phyloP scores from a whole-genome alignment of 108 stramenopile species.

The Craspedostauros australis region DNA sequence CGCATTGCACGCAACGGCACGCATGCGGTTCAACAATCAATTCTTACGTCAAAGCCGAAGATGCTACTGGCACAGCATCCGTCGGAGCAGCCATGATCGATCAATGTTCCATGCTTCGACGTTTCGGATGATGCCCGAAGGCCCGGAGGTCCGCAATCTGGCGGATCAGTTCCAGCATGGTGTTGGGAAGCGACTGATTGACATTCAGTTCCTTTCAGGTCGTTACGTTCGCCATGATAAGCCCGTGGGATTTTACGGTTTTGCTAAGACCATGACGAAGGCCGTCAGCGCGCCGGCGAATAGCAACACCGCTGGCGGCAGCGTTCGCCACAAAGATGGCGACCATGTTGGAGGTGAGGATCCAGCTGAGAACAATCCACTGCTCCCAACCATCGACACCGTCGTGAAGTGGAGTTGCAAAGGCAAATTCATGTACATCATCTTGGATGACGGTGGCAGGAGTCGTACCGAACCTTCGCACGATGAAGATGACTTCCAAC shows the following conservation, averaged over 20 bases:
- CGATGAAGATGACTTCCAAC: slow-evolving; percentile 44
- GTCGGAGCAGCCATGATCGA: too few species aligned
- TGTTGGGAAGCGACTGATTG: slow-evolving; percentile 55
- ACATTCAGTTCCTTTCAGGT: slow-evolving; percentile 66
- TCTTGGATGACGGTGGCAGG: slow-evolving; percentile 44
- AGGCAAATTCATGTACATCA: slow-evolving; percentile 82
- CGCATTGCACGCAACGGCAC: too few species aligned
- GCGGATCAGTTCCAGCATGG: slow-evolving; percentile 69
- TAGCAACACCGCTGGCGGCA: neutral
- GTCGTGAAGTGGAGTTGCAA: slow-evolving; percentile 66
- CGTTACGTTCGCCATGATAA: slow-evolving; percentile 60
- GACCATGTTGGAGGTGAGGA: slow-evolving; percentile 1
- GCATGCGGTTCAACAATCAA: too few species aligned
- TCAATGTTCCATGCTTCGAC: too few species aligned
- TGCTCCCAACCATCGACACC: slow-evolving; percentile 34
- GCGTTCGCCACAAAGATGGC: neutral
- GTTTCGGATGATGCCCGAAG: slow-evolving; percentile 95
- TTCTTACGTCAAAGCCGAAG: too few species aligned
- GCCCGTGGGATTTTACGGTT: slow-evolving; percentile 65
- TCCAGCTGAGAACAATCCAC: too few species aligned
- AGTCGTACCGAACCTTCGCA: neutral
- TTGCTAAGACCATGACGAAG: slow-evolving; percentile 71
- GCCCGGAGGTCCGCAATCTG: slow-evolving; percentile 76
- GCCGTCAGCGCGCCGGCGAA: neutral
- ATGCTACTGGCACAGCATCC: too few species aligned